Evolutionary conservation across 2,329 filamentous ascomycete genomes (phyloP), one percentile per base, ranked within the genome.

Genomic region (Aspergillus bombycis): DNA sequence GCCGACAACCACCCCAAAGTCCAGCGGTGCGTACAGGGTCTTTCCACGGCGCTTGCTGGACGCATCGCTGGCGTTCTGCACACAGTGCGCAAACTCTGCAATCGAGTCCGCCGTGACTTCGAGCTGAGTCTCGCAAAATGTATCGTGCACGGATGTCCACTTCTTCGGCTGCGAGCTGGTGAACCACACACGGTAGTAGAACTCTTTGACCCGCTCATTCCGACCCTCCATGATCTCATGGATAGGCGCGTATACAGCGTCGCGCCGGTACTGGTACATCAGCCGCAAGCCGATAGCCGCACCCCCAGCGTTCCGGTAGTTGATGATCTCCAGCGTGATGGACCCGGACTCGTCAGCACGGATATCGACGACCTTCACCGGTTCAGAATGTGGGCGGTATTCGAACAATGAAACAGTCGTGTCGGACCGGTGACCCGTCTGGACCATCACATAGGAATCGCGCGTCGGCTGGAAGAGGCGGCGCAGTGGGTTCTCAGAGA

Each of bases 131-230:
- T 93, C 88, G 70, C 89, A 89, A 89, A 57, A 96, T 85, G 53
- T 85, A 16, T 50, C 46, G 16, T 50, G 46, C 26, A 50, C 46
- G 12, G 46, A 50, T 11, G 46, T 50, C 46, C 46, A 50, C 14
- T 28, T 28, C 46, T 28, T 26, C 26, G 46, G 46, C 26, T 28
- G 80, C 74, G 97, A 94, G 64, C 93, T 86, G 50, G 93, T 95
- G 72, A 99, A 99, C 95, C 95, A 99, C 68, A 96, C 90, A 71
- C 90, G 89, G 89, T 96, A 99, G 85, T 99, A 99, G 79, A 99
- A 99, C 79, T 97, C 92, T 85, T 99, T 99, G 84, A 99, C 98
- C 68, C 93, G 91, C 76, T 99, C 94, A 77, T 99, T 99, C 75
- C 95, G 93, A 61, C 88, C 91, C 36, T 93, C 88, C 95, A 99